A percentile compares a stretch with the other conserved stretches of the same genome.
These are phyloP conservation scores for Ceriops zippeliana DNA, from an alignment of 345 rosid genomes.

Conservation along the genomic window DNA sequence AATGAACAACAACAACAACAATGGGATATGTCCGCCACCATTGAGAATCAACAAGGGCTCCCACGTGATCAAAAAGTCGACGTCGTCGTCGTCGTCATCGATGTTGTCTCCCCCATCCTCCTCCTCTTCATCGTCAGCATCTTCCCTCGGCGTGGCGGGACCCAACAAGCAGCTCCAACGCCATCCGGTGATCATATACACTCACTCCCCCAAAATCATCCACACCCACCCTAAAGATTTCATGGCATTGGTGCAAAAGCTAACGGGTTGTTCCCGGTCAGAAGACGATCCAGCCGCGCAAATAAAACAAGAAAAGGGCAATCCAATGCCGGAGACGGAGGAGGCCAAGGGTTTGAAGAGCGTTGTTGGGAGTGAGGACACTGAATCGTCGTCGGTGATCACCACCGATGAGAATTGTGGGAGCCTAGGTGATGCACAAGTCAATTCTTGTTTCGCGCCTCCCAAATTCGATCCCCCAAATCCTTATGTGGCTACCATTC, in stretches of 20 bases:
- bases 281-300: slow-evolving; percentile 26
- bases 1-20: slow-evolving; percentile 5
- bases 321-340: slow-evolving; percentile 9
- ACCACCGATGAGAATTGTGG: slow-evolving; percentile 61
- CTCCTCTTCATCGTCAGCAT: slow-evolving; percentile 30
- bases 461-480: slow-evolving; percentile 37
- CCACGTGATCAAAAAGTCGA: slow-evolving; percentile 44
- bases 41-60: slow-evolving; percentile 51
- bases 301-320: slow-evolving; percentile 14
- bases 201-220: slow-evolving; percentile 85
- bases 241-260: slow-evolving; percentile 87
- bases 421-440: slow-evolving; percentile 38
- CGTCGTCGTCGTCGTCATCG: slow-evolving; percentile 20
- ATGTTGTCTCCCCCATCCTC: slow-evolving; percentile 21
- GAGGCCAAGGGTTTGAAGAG: slow-evolving; percentile 14
- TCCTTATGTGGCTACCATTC: slow-evolving; percentile 41
- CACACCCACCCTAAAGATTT: slow-evolving; percentile 83
- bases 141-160: not conserved
- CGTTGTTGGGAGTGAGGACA: slow-evolving; percentile 35
- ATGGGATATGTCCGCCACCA: slow-evolving; percentile 33
- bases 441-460: slow-evolving; percentile 43
- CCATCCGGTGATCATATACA: slow-evolving; percentile 91
- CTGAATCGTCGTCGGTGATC: slow-evolving; percentile 66
- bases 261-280: slow-evolving; percentile 68
- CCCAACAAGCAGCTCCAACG: slow-evolving; percentile 42